Evolutionary conservation across 2,329 filamentous ascomycete species (phyloP).

Genomic region (Trichoderma atrobrunneum): DNA sequence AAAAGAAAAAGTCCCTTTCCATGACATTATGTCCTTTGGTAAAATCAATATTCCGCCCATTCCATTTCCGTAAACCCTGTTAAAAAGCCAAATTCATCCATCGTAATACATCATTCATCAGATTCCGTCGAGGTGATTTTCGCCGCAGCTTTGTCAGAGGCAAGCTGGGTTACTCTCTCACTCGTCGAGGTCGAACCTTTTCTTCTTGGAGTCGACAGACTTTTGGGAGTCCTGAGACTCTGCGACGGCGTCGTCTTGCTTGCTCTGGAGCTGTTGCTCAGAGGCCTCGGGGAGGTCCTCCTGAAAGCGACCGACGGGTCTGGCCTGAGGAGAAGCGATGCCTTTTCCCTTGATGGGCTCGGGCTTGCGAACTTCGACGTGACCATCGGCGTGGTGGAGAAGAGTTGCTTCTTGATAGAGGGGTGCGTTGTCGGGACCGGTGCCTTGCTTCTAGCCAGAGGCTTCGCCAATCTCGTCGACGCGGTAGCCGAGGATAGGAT

Average conservation of each 20-base stretch:
- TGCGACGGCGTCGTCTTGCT: neutral
- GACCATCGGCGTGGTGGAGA: neutral
- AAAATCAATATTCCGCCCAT: neutral
- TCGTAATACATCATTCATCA: neutral
- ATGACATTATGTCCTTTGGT: neutral
- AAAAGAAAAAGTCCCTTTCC: neutral
- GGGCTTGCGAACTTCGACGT: neutral
- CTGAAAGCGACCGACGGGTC: neutral
- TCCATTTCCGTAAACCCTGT: neutral
- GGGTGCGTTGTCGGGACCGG: neutral
- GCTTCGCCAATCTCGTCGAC: constrained; percentile 2
- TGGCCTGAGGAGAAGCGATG: neutral
- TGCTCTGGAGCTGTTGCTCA: neutral
- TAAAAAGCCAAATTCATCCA: neutral
- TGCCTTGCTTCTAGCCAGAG: neutral
- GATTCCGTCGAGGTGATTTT: neutral
- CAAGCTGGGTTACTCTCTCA: neutral
- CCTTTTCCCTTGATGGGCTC: neutral
- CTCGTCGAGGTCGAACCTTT: neutral
- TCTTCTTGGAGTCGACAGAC: neutral
- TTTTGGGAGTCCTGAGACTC: neutral
- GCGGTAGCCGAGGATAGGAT: neutral
- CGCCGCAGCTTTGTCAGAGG: neutral
- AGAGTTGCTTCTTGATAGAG: neutral
- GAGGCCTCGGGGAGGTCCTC: neutral